A percentile compares a stretch with the other conserved stretches of the same genome.
These are phyloP conservation scores for Paraconiothyrium sp. DNA, from an alignment of 2,329 filamentous ascomycete genomes.

Conservation along the genomic window DNA sequence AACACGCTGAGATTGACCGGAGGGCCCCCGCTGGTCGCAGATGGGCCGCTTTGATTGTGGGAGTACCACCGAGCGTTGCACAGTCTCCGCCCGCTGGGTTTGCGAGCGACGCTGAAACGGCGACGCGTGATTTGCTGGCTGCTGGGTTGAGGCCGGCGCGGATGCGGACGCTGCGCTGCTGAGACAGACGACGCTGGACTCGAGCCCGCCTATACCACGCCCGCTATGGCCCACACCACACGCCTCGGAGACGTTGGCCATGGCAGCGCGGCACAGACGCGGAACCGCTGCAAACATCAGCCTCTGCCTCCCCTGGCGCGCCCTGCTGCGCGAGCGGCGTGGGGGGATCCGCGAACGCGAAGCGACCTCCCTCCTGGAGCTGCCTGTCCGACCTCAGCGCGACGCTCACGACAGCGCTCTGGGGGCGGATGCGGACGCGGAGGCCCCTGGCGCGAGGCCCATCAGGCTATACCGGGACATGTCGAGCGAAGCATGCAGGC, in stretches of 20 bases:
- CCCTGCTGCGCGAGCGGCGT: constrained; percentile 5
- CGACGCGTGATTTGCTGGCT: constrained; percentile 13
- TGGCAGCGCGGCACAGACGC: no score
- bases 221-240: background rate
- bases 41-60: constrained; percentile 20
- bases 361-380: background rate
- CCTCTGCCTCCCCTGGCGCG: background rate
- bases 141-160: background rate
- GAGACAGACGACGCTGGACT: background rate
- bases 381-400: background rate
- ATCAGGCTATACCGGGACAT: constrained; percentile 10
- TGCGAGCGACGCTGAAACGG: constrained; percentile 7
- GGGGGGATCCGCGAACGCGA: background rate
- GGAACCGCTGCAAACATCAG: background rate
- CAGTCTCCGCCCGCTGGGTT: constrained; percentile 14
- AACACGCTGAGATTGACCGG: constrained; percentile 20
- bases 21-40: constrained; percentile 14
- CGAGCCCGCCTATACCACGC: constrained; percentile 6
- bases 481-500: constrained; percentile 8
- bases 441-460: constrained; percentile 4
- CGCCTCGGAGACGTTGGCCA: background rate
- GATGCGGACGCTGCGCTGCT: background rate
- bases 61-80: constrained; percentile 22
- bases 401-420: background rate
- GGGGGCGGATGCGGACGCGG: background rate